Conservation (phyloP, 2,329 filamentous ascomycete genomes). For the Calonectria pseudoreteaudii region DNA sequence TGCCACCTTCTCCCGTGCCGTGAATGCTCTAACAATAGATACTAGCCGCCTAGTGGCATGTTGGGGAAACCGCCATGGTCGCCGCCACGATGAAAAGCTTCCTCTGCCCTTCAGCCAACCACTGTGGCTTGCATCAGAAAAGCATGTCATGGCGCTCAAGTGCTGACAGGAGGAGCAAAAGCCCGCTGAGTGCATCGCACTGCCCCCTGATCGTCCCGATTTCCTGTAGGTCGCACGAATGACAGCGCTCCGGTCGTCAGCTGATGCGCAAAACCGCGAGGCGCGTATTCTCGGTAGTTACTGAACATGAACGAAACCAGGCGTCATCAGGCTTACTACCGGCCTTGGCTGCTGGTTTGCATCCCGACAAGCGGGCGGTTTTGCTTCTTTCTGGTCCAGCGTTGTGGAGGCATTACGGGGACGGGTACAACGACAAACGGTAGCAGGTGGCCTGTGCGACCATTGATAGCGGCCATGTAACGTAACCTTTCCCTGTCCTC, state of each 20-base stretch:
- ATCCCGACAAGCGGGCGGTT: not conserved
- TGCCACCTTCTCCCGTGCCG: slow-evolving; percentile 6
- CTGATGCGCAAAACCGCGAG: not conserved
- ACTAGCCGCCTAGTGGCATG: not conserved
- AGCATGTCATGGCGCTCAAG: not conserved
- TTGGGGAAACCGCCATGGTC: not conserved
- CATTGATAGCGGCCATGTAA: slow-evolving; percentile 15
- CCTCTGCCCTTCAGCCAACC: not conserved
- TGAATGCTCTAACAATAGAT: slow-evolving; percentile 12
- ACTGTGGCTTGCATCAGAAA: not conserved
- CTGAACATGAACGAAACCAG: not conserved
- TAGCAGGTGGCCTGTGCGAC: slow-evolving; percentile 1
- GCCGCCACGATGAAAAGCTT: not conserved
- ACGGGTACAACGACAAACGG: not conserved
- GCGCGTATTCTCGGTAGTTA: not conserved
- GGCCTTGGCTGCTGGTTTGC: not conserved
- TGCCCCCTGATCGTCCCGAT: slow-evolving; percentile 5
- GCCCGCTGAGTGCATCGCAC: not conserved
- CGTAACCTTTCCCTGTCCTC: slow-evolving; percentile 12
- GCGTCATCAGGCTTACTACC: not conserved
- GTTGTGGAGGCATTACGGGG: not conserved
- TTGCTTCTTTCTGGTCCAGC: not conserved
- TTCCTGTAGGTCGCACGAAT: not conserved
- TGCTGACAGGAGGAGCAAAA: slow-evolving; percentile 12
- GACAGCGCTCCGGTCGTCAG: not conserved